phyloP scores from a whole-genome alignment of 768 basidiomycete genomes.

The Chalciporus piperatus region DNA sequence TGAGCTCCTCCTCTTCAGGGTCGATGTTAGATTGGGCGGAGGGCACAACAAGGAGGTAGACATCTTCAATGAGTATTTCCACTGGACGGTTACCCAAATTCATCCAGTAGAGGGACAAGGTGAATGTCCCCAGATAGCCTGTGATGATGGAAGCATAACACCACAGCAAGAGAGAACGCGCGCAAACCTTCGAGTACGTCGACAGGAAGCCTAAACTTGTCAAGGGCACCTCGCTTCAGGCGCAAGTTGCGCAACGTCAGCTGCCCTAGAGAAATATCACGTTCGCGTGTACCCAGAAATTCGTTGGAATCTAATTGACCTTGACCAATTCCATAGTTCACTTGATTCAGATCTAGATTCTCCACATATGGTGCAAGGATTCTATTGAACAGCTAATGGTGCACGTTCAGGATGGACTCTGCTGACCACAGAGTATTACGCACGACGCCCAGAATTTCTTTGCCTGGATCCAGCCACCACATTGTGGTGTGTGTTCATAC shows the following conservation, averaged over 20 bases:
- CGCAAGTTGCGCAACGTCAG: slow-evolving; percentile 76
- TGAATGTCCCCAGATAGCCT: slow-evolving; percentile 87
- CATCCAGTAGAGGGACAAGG: slow-evolving; percentile 85
- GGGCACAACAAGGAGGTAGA: slow-evolving; percentile 90
- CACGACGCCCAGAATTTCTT: slow-evolving; percentile 80
- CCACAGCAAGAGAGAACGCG: not conserved
- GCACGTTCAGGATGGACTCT: not conserved
- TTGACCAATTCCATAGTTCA: slow-evolving; percentile 90
- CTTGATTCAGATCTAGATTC: slow-evolving; percentile 91
- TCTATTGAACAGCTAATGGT: slow-evolving; percentile 72
- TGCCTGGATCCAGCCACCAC: slow-evolving; percentile 90
- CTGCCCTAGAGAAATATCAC: slow-evolving; percentile 49
- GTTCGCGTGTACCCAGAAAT: not conserved
- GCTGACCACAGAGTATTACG: not conserved
- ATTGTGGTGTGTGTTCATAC: slow-evolving; percentile 37
- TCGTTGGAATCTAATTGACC: slow-evolving; percentile 40
- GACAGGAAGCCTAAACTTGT: slow-evolving; percentile 92
- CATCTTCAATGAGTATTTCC: slow-evolving; percentile 88
- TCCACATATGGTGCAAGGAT: slow-evolving; percentile 94
- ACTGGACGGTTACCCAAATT: slow-evolving; percentile 88
- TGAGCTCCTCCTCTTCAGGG: slow-evolving; percentile 79
- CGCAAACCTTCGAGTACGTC: slow-evolving; percentile 85
- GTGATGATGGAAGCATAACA: slow-evolving; percentile 1
- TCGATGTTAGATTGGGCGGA: slow-evolving; percentile 65
- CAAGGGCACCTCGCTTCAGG: slow-evolving; percentile 89